These are phyloP conservation scores for Neolentinus lepideus DNA, from an alignment of 1,284 basidiomycete genomes.

Conservation along the genomic window DNA sequence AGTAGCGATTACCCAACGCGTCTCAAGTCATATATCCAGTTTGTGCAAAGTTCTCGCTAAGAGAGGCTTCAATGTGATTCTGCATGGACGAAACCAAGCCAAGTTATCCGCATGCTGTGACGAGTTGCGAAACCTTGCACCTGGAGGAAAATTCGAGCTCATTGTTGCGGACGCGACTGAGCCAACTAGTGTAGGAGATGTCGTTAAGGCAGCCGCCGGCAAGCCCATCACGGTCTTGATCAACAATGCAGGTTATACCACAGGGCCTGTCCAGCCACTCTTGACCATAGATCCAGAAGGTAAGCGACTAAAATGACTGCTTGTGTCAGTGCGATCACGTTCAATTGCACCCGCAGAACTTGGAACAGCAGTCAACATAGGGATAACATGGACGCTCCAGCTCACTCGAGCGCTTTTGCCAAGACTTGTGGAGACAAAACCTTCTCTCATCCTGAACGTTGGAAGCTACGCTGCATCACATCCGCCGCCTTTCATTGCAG, in stretches of 20 bases:
- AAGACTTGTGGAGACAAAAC: not conserved
- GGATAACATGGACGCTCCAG: not conserved
- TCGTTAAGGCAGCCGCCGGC: not conserved
- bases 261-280: not conserved
- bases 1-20: not conserved
- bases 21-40: not conserved
- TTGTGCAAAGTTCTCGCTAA: not conserved
- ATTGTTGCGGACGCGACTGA: not conserved
- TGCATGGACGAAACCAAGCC: not conserved
- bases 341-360: not conserved
- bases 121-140: not conserved
- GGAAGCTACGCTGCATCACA: not conserved
- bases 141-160: not conserved
- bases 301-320: not conserved
- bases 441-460: not conserved
- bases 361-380: not conserved
- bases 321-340: not conserved
- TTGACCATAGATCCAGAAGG: not conserved
- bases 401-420: not conserved
- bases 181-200: not conserved
- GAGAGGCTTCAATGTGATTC: not conserved
- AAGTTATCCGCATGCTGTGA: not conserved
- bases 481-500: not conserved
- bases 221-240: not conserved
- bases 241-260: not conserved